A percentile compares a stretch with the other conserved stretches of the same genome.
These are phyloP conservation scores for Amylostereum chailletii DNA, from an alignment of 1,284 basidiomycete species.

Conservation along the genomic window DNA sequence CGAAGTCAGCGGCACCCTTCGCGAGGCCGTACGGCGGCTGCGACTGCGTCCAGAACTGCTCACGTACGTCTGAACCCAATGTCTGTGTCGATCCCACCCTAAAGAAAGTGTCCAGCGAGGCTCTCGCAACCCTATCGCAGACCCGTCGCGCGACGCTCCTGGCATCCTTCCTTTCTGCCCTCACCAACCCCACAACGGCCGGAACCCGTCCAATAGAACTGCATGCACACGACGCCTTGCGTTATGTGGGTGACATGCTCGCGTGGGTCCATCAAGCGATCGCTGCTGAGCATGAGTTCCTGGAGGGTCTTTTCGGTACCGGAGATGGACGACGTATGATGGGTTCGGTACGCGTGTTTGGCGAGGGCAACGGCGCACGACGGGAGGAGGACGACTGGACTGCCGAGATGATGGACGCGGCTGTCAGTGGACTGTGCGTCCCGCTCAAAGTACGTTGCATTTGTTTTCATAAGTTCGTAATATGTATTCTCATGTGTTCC, in stretches of 20 bases:
- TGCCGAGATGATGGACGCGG: constrained; percentile 75
- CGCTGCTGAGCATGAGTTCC: constrained; percentile 88
- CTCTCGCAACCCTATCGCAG: constrained; percentile 68
- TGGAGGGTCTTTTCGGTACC: constrained; percentile 77
- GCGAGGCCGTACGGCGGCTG: constrained; percentile 69
- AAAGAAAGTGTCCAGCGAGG: constrained; percentile 46
- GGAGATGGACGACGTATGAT: constrained; percentile 66
- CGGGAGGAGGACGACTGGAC: constrained; percentile 76
- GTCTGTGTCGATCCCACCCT: not conserved
- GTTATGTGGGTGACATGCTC: constrained; percentile 97
- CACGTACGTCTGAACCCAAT: constrained; percentile 38
- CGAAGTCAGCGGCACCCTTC: constrained; percentile 68
- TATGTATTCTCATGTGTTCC: not conserved
- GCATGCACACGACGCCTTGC: constrained; percentile 92
- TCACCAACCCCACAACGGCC: constrained; percentile 85
- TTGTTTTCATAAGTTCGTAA: not conserved
- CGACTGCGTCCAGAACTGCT: constrained; percentile 73
- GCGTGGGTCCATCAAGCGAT: constrained; percentile 98
- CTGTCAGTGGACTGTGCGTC: constrained; percentile 77
- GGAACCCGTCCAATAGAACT: constrained; percentile 93
- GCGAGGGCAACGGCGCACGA: constrained; percentile 15
- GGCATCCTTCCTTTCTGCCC: constrained; percentile 75
- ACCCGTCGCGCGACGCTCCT: constrained; percentile 79
- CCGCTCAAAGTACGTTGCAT: constrained; percentile 65
- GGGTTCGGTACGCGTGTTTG: constrained; percentile 56